Evolutionary conservation across 192 early-diverging fungal species (phyloP), one percentile per base, ranked within the genome.

Genomic region (Gigaspora rosea): DNA sequence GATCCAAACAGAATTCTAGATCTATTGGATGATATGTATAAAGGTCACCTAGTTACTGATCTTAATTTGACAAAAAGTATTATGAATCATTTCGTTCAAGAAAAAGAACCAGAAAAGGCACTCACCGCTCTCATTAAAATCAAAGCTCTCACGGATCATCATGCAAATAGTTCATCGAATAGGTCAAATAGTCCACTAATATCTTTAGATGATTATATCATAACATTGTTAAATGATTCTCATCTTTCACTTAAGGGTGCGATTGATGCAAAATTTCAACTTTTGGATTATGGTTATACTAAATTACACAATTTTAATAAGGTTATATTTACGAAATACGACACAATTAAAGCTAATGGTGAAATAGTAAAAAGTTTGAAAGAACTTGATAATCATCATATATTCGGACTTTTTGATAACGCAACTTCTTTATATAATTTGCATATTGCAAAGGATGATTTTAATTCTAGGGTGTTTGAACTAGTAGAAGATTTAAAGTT

Each of bases 211-310:
- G 64, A 66, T 13, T n/a, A 11, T 3, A 41, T 47, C 13, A 20
- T 66, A 18, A 16, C 64, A n/a, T 66, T 46, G n/a, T 33, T 66
- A 18, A 66, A n/a, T 47, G 35, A 66, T 66, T 35, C 33, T 10
- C 16, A 18, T 47, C 64, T 66, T 66, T 66, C 64, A n/a, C 64
- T 66, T 16, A 66, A 66, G n/a, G 36, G 46, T 9, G 41, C 36
- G 1, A 41, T 66, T 47, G 41, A 46, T n/a, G 64, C 64, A 32
- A 66, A 66, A 66, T 66, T 47, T 48, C 35, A 66, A 9, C 18
- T 66, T 3, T 66, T 56, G 4, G 52, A 56, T 18, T 18, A 56
- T 56, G 52, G 52, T 18, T 56, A 18, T 56, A 13, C 4, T 18
- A 13, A 13, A 56, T 18, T 56, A n/a, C 8, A 3, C 10, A 41